Evolutionary conservation across 2,329 filamentous ascomycete species (phyloP), one percentile per base, ranked within the genome.

Genomic region (Trichoderma afroharzianum): DNA sequence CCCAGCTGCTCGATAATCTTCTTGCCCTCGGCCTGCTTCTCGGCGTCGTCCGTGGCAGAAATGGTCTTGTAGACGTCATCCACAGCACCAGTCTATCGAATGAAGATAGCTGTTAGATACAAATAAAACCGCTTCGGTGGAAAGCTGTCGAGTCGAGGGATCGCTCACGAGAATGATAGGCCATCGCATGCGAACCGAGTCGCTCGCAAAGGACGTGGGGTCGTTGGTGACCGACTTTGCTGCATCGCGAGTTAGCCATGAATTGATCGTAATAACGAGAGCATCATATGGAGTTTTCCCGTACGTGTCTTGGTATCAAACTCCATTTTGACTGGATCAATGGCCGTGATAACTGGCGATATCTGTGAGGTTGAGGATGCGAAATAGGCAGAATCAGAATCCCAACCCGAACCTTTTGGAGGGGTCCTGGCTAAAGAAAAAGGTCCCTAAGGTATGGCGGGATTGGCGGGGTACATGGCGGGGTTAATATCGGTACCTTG

Each of bases 51-150:
- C 67, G 85, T 84, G 71, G 85, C 82, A 39, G 85, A 84, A 4
- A 92, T 87, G 8, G 92, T 87, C 67, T 93, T 92, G 83, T 97
- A 94, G n/a, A 97, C 87, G 81, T 98, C 95, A 80, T 99, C 95
- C 78, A 99, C 96, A 70, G 92, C 93, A 79, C 94, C 90, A 18
- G 96, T 98, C 93, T 97, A 73, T 43, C 1, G 6, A 28, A 0
- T 12, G 0, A 0, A 39, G 9, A 7, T 8, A 9, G 24, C 8
- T n/a, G 15, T 72, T 14, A 68, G 18, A 39, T 39, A 15, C 3
- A 8, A 4, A 39, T 2, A 50, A 18, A 33, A 18, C 6, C 6
- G 2, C 36, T 30, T 3, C 3, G 21, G 2, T 11, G 15, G 36
- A 58, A 14, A 15, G 8, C n/a, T 1, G 26, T 18, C 7, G n/a